These are phyloP conservation scores for Pseudogymnoascus destructans DNA, from an alignment of 2,329 filamentous ascomycete genomes.

Conservation along the genomic window DNA sequence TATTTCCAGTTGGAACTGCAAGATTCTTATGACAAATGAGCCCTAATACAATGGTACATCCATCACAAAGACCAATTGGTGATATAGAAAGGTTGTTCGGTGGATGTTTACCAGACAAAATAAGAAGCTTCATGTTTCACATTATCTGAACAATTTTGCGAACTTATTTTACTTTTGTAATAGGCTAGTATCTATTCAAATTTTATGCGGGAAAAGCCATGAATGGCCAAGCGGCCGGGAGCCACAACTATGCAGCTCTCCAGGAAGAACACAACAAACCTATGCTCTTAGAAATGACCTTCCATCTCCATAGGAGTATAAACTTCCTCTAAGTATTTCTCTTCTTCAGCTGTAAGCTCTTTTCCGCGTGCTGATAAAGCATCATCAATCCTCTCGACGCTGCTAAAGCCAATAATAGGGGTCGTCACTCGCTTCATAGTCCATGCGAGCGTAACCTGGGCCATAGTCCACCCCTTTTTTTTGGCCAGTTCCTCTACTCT, in stretches of 20 bases:
- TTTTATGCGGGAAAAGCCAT: background rate
- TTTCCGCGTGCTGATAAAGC: slow-evolving; percentile 30
- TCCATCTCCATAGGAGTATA: slow-evolving; percentile 34
- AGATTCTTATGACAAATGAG: background rate
- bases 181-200: background rate
- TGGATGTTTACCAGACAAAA: background rate
- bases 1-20: too few relatives aligned
- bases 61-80: background rate
- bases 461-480: slow-evolving; percentile 45
- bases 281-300: slow-evolving; percentile 21
- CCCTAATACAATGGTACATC: background rate
- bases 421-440: slow-evolving; percentile 31
- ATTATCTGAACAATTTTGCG: background rate
- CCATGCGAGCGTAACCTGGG: slow-evolving; percentile 45
- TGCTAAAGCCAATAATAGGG: slow-evolving; percentile 41
- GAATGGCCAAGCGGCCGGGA: background rate
- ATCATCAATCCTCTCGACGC: slow-evolving; percentile 39
- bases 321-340: slow-evolving; percentile 39
- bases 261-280: background rate
- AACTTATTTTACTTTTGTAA: slow-evolving; percentile 2
- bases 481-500: slow-evolving; percentile 43
- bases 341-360: slow-evolving; percentile 37
- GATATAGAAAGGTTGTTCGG: background rate
- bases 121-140: background rate
- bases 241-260: background rate